phyloP scores from a whole-genome alignment of 129 eudicot species.

The Flaveria sonorensis region DNA sequence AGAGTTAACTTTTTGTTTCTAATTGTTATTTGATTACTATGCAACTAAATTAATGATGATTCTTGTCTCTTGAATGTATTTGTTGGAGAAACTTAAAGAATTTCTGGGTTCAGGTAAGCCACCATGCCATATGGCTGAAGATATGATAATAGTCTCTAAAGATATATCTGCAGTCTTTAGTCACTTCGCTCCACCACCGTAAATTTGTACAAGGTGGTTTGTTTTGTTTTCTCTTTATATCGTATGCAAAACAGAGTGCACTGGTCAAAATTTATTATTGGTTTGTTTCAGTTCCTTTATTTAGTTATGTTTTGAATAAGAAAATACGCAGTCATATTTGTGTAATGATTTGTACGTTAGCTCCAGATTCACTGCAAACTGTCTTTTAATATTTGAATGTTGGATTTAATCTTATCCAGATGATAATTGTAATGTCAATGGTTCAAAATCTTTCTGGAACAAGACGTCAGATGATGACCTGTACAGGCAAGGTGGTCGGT shows the following conservation, averaged over 20 bases:
- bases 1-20: too few relatives aligned
- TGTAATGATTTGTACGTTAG: constrained; percentile 3
- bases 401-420: constrained; percentile 29
- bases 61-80: neutral
- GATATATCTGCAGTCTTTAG: too few relatives aligned
- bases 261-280: neutral
- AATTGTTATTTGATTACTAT: neutral
- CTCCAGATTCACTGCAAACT: constrained; percentile 1
- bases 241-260: neutral
- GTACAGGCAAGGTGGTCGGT: constrained; percentile 37
- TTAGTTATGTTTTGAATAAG: neutral
- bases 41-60: neutral
- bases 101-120: too few relatives aligned
- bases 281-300: neutral
- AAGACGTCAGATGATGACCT: constrained; percentile 53
- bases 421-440: constrained; percentile 38
- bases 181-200: neutral
- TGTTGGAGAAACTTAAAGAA: too few relatives aligned
- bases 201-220: neutral
- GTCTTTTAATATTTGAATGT: neutral
- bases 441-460: constrained; percentile 50
- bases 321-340: neutral
- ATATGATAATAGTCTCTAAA: too few relatives aligned
- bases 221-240: neutral
- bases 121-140: too few relatives aligned